Percentiles rank a stretch among this genome's conserved stretches.
Conservation (phyloP, 495 filamentous ascomycete genomes). For the Podospora sp. region DNA sequence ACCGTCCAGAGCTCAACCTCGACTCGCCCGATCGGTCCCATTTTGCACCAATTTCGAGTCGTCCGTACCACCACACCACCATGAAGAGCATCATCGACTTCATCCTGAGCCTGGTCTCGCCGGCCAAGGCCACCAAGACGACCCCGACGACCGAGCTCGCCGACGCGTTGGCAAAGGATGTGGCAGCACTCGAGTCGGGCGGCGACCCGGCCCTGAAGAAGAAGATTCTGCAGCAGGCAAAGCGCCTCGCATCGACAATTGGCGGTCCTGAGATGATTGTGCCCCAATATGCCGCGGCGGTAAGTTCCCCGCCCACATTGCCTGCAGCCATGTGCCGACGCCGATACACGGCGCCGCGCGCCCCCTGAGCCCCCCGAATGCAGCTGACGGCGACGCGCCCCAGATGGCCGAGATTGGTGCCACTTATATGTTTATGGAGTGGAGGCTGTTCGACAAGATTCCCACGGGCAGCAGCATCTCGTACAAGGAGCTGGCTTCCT, state of each 20-base stretch:
- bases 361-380: background rate
- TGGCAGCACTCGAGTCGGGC: constrained; percentile 5
- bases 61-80: background rate
- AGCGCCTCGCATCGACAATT: background rate
- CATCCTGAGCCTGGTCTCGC: constrained; percentile 10
- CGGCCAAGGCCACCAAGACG: constrained; percentile 1
- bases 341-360: too few relatives aligned
- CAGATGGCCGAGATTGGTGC: constrained; percentile 19
- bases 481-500: constrained; percentile 15
- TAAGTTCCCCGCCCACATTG: background rate
- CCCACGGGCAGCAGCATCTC: constrained; percentile 13
- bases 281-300: constrained; percentile 2
- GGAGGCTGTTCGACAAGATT: constrained; percentile 16
- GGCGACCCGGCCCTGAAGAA: constrained; percentile 5
- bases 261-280: constrained; percentile 16
- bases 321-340: background rate
- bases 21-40: too few relatives aligned
- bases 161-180: constrained; percentile 8
- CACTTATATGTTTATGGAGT: constrained; percentile 19
- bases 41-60: too few relatives aligned
- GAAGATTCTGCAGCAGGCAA: constrained; percentile 5
- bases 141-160: background rate
- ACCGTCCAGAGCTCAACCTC: background rate
- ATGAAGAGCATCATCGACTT: constrained; percentile 14
- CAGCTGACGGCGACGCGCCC: background rate